These are phyloP conservation scores for Bryoglossum gracile DNA, from an alignment of 495 filamentous ascomycete species.

Conservation along the genomic window DNA sequence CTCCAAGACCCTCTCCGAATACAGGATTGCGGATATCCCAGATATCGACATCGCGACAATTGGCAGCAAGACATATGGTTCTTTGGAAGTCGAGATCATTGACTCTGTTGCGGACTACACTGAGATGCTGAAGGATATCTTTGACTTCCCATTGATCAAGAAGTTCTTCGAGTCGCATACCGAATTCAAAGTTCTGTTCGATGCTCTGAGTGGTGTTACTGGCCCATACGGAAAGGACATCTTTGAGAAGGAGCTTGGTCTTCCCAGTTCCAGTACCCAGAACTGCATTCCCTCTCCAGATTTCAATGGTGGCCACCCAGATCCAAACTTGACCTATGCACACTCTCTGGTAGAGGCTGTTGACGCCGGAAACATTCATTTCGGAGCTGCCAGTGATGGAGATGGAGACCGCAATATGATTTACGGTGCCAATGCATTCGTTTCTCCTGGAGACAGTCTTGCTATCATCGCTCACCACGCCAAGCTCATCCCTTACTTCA, in stretches of 20 bases:
- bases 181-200: conserved; percentile 96
- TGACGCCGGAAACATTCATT: conserved; percentile 84
- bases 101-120: conserved; percentile 89
- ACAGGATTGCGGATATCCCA: conserved; percentile 84
- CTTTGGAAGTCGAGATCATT: conserved; percentile 88
- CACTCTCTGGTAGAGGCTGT: conserved; percentile 91
- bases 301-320: conserved; percentile 94
- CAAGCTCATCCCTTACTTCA: conserved; percentile 92
- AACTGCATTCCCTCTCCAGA: conserved; percentile 90
- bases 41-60: conserved; percentile 78
- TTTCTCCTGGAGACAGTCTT: conserved; percentile 92
- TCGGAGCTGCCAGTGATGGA: conserved; percentile 92
- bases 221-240: conserved; percentile 92
- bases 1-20: conserved; percentile 79
- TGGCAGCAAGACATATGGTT: conserved; percentile 75
- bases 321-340: conserved; percentile 97
- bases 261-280: conserved; percentile 69
- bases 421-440: conserved; percentile 92
- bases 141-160: conserved; percentile 94
- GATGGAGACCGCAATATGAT: conserved; percentile 99
- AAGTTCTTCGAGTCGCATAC: conserved; percentile 75
- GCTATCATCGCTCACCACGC: conserved; percentile 98
- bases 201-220: conserved; percentile 89
- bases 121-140: conserved; percentile 93
- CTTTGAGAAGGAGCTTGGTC: conserved; percentile 87